Conservation (phyloP, 257 asterid genomes). For the Forsythia viridissima region DNA sequence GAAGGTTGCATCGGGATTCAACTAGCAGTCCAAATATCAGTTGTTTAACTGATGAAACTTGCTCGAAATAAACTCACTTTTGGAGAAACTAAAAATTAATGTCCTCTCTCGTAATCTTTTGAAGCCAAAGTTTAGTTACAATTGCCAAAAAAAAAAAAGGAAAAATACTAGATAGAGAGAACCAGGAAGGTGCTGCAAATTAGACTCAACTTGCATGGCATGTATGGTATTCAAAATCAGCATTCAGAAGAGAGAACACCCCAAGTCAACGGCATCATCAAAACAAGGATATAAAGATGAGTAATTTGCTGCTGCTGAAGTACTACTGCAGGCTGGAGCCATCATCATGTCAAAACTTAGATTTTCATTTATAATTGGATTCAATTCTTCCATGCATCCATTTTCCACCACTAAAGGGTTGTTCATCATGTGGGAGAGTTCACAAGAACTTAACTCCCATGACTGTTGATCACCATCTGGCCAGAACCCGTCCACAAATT, state of each 20-base stretch:
- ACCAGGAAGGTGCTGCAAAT: neutral
- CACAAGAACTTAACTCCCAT: slow-evolving; percentile 60
- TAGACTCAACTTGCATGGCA: neutral
- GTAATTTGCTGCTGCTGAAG: slow-evolving; percentile 29
- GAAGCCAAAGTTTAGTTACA: neutral
- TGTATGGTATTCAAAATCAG: neutral
- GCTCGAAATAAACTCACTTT: neutral
- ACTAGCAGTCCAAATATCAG: neutral
- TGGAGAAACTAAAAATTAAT: neutral
- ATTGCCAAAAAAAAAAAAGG: neutral
- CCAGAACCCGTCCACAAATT: slow-evolving; percentile 37
- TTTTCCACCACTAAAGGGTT: slow-evolving; percentile 27
- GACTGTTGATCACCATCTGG: slow-evolving; percentile 28
- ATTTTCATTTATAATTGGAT: slow-evolving; percentile 16
- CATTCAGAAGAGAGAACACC: slow-evolving; percentile 42
- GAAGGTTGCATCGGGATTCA: neutral
- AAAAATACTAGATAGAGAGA: neutral
- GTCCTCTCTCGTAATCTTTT: neutral
- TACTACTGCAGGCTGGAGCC: slow-evolving; percentile 19
- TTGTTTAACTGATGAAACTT: neutral
- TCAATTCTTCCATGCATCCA: slow-evolving; percentile 21
- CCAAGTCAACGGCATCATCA: slow-evolving; percentile 59
- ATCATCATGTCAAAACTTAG: slow-evolving; percentile 31
- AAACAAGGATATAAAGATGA: slow-evolving; percentile 44
- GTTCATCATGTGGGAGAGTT: slow-evolving; percentile 65